Evolutionary conservation across 164 flowering plant genomes (phyloP), one percentile per base, ranked within the genome.

Genomic region (Santalum album): DNA sequence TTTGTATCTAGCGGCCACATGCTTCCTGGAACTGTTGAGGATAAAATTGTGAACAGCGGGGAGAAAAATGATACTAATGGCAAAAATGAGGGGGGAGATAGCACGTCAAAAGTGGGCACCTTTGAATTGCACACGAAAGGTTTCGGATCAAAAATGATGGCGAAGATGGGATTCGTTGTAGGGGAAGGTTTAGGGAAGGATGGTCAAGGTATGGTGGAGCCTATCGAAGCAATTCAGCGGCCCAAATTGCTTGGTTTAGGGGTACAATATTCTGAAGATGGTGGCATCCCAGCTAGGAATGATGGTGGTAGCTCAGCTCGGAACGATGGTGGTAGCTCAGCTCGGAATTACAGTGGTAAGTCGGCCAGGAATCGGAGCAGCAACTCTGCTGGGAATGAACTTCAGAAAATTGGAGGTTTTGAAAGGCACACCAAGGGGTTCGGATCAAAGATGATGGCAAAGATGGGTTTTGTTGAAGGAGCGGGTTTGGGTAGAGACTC

Each of bases 71-170:
- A 54, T 34, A 39, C 52, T 51, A 12, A 10, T 22, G 0, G 1
- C 51, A 69, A 71, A 34, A 57, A 49, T 54, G 63, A 57, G 32
- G 67, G 25, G 15, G 52, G 24, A 1, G n/a, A 61, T 2, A 62
- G 60, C 56, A 52, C 80, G 18, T 65, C 68, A 15, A 34, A 55
- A 23, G 25, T 77, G 57, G 96, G 87, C 51, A 73, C 78, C 26
- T 89, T 87, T 64, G 99, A 92, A 79, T 67, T 77, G 59, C 94
- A 92, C 69, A 92, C 96, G 0, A 92, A 76, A 40, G 96, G 99
- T 32, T 86, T 92, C 72, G 99, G 99, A 25, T 92, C 94, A 10
- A 88, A 77, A 66, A 82, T 84, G 87, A 73, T 84, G 91, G 94
- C 90, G 1, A 89, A 81, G 68, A 87, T 89, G 96, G 96, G 96